Conservation (phyloP, 2,329 filamentous ascomycete species). For the Aspergillus eucalypticola region DNA sequence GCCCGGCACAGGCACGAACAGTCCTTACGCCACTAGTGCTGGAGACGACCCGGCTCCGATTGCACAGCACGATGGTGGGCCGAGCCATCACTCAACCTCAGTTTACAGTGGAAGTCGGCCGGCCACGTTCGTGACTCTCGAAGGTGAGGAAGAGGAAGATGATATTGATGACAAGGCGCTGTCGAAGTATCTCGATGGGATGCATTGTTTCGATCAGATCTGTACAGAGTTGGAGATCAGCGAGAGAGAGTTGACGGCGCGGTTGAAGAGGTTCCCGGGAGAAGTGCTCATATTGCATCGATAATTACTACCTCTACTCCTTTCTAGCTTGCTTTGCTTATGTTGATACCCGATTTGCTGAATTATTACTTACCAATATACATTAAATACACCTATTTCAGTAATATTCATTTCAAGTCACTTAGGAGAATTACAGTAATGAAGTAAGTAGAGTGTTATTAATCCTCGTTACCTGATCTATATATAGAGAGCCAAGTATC, state of each 20-base stretch:
- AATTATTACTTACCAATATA: too few relatives aligned
- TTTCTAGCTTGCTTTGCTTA: background rate
- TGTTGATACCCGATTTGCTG: background rate
- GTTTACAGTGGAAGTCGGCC: constrained; percentile 30
- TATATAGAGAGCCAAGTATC: background rate
- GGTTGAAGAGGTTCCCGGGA: constrained; percentile 45
- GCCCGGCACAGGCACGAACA: constrained; percentile 34
- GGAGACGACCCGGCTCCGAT: constrained; percentile 25
- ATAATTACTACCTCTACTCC: constrained; percentile 27
- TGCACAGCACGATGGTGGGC: constrained; percentile 22
- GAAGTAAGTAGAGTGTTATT: background rate
- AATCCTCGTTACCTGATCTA: background rate
- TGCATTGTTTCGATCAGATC: constrained; percentile 53
- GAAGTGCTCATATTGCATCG: constrained; percentile 51
- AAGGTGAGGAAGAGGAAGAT: constrained; percentile 36
- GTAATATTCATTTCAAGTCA: too few relatives aligned
- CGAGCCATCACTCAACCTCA: constrained; percentile 21
- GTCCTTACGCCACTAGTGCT: constrained; percentile 29
- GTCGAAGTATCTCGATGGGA: constrained; percentile 48
- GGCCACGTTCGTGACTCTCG: constrained; percentile 24
- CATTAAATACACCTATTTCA: too few relatives aligned
- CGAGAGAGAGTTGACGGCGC: constrained; percentile 47
- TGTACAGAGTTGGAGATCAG: constrained; percentile 52
- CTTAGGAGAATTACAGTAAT: too few relatives aligned
- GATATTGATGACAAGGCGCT: constrained; percentile 40